phyloP scores from a whole-genome alignment of 345 rosid genomes.

The Brassica juncea region DNA sequence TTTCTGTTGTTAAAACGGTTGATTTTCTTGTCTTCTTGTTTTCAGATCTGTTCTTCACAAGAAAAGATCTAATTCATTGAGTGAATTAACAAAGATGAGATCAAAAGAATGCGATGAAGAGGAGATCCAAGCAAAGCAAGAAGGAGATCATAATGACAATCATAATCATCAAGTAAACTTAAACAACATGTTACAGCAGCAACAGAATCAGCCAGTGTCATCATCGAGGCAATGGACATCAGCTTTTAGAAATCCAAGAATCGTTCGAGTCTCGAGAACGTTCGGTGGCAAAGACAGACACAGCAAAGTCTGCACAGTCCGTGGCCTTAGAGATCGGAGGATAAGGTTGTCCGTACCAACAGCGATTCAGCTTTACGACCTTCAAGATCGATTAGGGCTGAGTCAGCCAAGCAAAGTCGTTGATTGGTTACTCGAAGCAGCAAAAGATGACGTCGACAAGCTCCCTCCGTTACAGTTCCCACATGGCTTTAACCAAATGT shows the following conservation, averaged over 20 bases:
- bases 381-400: conserved; percentile 84
- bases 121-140: conserved; percentile 56
- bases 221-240: conserved; percentile 76
- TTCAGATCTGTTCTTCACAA: conserved; percentile 31
- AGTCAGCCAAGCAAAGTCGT: conserved; percentile 92
- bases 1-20: neutral
- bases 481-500: conserved; percentile 69
- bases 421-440: conserved; percentile 86
- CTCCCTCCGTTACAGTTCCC: conserved; percentile 89
- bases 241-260: conserved; percentile 86
- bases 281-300: conserved; percentile 98
- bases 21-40: conserved; percentile 4
- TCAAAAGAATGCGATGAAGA: conserved; percentile 48
- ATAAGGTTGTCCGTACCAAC: conserved; percentile 94
- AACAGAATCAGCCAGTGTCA: conserved; percentile 38
- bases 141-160: conserved; percentile 41
- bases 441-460: conserved; percentile 74
- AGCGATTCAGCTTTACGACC: conserved; percentile 86
- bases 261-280: conserved; percentile 78
- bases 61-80: too few species aligned
- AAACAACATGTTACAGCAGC: conserved; percentile 35
- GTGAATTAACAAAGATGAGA: conserved; percentile 23
- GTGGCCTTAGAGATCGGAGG: conserved; percentile 85
- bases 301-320: conserved; percentile 89
- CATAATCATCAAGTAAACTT: conserved; percentile 27